phyloP scores from a whole-genome alignment of 495 filamentous ascomycete species.

The Penicillium cinerascens region DNA sequence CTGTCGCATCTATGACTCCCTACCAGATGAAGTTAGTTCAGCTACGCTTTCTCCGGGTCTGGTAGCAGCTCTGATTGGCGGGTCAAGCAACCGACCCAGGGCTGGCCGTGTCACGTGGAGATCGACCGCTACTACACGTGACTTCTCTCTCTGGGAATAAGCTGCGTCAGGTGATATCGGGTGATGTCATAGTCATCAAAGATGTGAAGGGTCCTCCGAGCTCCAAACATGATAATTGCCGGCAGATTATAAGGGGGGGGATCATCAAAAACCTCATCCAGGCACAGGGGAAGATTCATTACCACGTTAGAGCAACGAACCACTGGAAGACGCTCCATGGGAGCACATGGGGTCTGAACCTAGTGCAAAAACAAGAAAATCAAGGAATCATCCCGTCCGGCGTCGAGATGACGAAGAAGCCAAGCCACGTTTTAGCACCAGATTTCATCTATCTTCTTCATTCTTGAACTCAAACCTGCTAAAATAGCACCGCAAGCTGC shows the following conservation, averaged over 20 bases:
- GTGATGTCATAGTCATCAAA: conserved; percentile 1
- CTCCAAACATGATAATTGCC: background rate
- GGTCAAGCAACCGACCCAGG: background rate
- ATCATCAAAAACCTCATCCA: background rate
- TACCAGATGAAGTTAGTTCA: background rate
- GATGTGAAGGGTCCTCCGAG: background rate
- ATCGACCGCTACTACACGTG: background rate
- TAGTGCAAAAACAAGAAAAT: conserved; percentile 1
- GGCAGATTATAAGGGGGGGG: background rate
- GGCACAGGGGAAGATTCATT: background rate
- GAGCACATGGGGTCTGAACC: background rate
- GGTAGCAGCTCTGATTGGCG: background rate
- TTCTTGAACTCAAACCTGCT: conserved; percentile 1
- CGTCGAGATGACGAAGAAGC: conserved; percentile 22
- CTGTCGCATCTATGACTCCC: background rate
- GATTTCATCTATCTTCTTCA: background rate
- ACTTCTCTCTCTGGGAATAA: background rate
- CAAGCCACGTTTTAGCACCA: conserved; percentile 4
- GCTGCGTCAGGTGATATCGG: background rate
- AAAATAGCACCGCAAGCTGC: background rate
- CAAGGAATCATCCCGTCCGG: conserved; percentile 14
- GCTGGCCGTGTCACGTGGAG: background rate
- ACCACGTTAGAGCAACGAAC: background rate
- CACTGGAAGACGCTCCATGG: background rate
- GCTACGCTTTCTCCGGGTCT: no score